These are phyloP conservation scores for Coemansia sp. DNA, from an alignment of 192 early-diverging fungal genomes.

Conservation along the genomic window DNA sequence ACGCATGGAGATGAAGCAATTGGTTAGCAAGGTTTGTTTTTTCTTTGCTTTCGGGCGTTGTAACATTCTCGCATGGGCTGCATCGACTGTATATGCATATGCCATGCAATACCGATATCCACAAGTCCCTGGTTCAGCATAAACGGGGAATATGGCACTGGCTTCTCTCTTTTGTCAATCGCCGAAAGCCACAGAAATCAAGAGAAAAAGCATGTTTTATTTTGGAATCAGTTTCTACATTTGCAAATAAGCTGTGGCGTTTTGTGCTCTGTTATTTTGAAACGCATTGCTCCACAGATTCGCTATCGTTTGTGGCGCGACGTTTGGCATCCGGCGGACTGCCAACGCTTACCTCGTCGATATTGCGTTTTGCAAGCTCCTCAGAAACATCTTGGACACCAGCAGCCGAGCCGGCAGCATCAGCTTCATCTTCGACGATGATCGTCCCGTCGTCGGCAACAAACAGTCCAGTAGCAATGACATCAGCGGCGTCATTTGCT, in stretches of 20 bases:
- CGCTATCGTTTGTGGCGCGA: slow-evolving; percentile 20
- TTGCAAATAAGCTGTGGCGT: neutral
- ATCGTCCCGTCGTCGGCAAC: slow-evolving; percentile 21
- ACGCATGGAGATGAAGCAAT: no score
- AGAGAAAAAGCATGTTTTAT: neutral
- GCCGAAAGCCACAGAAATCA: no score
- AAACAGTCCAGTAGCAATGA: neutral
- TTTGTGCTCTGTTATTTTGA: neutral
- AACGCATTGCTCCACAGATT: neutral
- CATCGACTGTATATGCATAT: no score
- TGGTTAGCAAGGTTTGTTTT: no score
- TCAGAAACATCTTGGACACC: slow-evolving; percentile 15
- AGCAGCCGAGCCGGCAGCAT: neutral
- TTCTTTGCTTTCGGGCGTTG: no score
- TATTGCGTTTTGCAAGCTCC: slow-evolving; percentile 33
- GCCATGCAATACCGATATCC: no score
- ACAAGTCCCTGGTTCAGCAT: no score
- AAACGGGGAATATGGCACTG: no score
- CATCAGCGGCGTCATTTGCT: neutral
- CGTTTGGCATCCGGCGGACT: slow-evolving; percentile 12
- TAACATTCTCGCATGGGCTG: no score
- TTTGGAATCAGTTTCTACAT: neutral
- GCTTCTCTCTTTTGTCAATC: no score
- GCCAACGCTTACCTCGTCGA: neutral
- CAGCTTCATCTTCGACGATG: slow-evolving; percentile 9